phyloP scores from a whole-genome alignment of 768 basidiomycete species.

The Butyriboletus loyo region DNA sequence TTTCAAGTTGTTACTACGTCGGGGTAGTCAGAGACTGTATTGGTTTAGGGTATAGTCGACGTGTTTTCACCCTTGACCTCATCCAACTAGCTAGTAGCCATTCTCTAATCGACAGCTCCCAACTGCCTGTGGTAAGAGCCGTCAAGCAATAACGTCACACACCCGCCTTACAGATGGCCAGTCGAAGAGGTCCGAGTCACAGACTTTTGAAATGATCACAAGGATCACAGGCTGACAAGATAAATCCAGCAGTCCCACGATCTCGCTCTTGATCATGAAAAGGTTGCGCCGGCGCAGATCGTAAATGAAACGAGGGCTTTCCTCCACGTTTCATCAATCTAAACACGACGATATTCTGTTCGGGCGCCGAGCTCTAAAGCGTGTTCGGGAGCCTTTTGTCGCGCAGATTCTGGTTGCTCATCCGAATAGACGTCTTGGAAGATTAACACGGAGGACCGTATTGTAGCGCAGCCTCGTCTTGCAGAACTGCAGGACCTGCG shows the following conservation, averaged over 20 bases:
- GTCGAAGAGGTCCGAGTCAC: too few relatives aligned
- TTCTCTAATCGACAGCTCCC: too few relatives aligned
- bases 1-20: too few relatives aligned
- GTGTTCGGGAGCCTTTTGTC: constrained; percentile 21
- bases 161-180: too few relatives aligned
- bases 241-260: neutral
- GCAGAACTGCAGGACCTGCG: constrained; percentile 14
- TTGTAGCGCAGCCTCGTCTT: constrained; percentile 15
- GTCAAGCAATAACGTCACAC: too few relatives aligned
- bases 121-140: too few relatives aligned
- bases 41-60: too few relatives aligned
- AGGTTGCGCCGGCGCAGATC: constrained; percentile 3
- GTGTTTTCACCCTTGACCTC: too few relatives aligned
- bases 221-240: neutral
- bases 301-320: constrained; percentile 19
- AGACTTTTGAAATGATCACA: neutral
- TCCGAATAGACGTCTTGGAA: constrained; percentile 20
- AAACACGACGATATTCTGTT: constrained; percentile 18
- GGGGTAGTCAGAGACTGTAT: too few relatives aligned
- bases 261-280: constrained; percentile 7
- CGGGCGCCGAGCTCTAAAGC: constrained; percentile 14
- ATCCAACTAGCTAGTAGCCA: too few relatives aligned
- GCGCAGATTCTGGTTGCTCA: constrained; percentile 22
- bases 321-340: constrained; percentile 23
- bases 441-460: constrained; percentile 23